Conservation (phyloP, 176 grass and related monocot genomes). For the Zoysia pacifica region DNA sequence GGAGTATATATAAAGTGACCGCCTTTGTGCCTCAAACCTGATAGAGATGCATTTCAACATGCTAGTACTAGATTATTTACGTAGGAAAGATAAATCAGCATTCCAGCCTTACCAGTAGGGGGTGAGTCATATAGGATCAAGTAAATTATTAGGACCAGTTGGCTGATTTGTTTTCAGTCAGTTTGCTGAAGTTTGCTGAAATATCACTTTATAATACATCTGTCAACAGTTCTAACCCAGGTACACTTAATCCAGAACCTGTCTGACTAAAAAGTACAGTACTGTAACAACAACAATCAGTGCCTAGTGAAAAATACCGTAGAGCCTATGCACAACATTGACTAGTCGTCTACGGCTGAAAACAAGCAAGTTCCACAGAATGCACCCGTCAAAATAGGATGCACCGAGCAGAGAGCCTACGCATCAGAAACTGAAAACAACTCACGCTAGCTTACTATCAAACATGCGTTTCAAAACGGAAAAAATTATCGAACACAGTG, state of each 20-base stretch:
- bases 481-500: not conserved
- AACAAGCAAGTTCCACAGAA: not conserved
- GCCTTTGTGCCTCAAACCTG: not conserved
- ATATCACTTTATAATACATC: not conserved
- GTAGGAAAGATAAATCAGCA: not conserved
- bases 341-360: not conserved
- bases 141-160: not conserved
- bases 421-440: not conserved
- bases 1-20: not conserved
- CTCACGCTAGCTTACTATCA: not conserved
- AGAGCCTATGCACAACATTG: constrained; percentile 28
- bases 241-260: constrained; percentile 3
- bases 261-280: not conserved
- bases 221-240: not conserved
- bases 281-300: constrained; percentile 1
- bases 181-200: not conserved
- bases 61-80: not conserved
- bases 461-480: not conserved
- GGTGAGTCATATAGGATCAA: not conserved
- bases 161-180: not conserved
- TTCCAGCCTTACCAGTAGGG: not conserved
- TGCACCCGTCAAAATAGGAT: constrained; percentile 5
- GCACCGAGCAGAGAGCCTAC: not conserved
- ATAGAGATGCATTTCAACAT: not conserved
- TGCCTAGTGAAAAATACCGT: not conserved